Evolutionary conservation across 345 rosid genomes (phyloP).

Genomic region (Eucalyptus urophylla): DNA sequence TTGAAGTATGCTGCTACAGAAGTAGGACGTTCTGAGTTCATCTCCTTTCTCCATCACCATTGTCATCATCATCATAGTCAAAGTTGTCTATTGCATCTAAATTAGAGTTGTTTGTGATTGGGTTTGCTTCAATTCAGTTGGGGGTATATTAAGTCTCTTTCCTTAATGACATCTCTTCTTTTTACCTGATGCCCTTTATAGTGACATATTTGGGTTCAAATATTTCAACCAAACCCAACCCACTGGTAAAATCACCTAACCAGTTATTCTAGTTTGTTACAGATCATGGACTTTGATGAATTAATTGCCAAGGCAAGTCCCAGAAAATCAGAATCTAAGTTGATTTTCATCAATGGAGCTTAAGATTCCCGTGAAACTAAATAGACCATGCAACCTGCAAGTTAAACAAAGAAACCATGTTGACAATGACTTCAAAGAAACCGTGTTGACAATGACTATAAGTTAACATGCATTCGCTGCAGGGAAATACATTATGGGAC

Average conservation of each 20-base stretch:
- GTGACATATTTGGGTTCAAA: neutral
- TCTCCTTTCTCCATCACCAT: neutral
- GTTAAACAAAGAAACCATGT: neutral
- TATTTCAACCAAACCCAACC: neutral
- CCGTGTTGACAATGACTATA: neutral
- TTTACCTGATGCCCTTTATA: neutral
- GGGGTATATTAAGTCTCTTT: neutral
- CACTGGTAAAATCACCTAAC: neutral
- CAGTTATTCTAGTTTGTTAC: neutral
- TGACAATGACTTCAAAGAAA: neutral
- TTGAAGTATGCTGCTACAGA: neutral
- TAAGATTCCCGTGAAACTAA: neutral
- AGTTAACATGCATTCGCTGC: neutral
- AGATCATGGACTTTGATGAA: neutral
- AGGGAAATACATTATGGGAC: neutral
- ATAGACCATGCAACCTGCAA: neutral
- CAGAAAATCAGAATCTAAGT: neutral
- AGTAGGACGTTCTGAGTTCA: neutral
- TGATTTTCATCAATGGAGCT: neutral
- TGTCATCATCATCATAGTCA: neutral
- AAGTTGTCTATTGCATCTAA: neutral
- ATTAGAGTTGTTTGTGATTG: neutral
- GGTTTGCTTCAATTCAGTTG: neutral
- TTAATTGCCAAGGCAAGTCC: neutral
- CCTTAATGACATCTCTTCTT: neutral